Evolutionary conservation across 768 basidiomycete genomes (phyloP).

Genomic region (Amanita muscaria): DNA sequence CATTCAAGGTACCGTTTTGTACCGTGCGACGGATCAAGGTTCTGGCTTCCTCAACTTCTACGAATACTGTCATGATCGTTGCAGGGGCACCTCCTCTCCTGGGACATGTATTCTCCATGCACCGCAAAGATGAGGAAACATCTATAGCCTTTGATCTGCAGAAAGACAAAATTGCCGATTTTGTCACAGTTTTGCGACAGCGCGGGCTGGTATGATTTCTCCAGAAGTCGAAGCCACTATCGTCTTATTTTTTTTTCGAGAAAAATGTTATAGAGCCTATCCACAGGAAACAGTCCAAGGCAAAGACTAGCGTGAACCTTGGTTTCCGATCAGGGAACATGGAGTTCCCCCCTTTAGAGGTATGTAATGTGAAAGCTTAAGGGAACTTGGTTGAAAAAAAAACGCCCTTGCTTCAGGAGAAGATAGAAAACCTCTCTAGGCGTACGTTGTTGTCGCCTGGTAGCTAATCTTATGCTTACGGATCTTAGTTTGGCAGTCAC

Average conservation of each 20-base stretch:
- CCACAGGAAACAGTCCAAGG: constrained; percentile 18
- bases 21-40: constrained; percentile 20
- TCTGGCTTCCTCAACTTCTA: constrained; percentile 17
- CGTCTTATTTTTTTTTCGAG: background rate
- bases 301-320: constrained; percentile 15
- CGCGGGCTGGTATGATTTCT: constrained; percentile 38
- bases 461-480: background rate
- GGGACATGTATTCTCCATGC: constrained; percentile 20
- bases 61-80: constrained; percentile 22
- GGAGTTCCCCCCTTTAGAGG: constrained; percentile 6
- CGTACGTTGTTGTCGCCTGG: constrained; percentile 10
- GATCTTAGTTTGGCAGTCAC: constrained; percentile 9
- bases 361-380: background rate
- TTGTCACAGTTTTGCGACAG: constrained; percentile 31
- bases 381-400: background rate
- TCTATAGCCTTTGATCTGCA: constrained; percentile 32
- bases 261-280: constrained; percentile 8
- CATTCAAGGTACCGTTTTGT: constrained; percentile 36
- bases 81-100: constrained; percentile 32
- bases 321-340: constrained; percentile 11
- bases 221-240: background rate
- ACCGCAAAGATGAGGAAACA: constrained; percentile 14
- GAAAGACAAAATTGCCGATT: constrained; percentile 23
- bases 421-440: constrained; percentile 18
- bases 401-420: constrained; percentile 14